Percentiles rank a stretch among this genome's conserved stretches.
Conservation (phyloP, 2,329 filamentous ascomycete species). For the Cladosporium oxysporum region DNA sequence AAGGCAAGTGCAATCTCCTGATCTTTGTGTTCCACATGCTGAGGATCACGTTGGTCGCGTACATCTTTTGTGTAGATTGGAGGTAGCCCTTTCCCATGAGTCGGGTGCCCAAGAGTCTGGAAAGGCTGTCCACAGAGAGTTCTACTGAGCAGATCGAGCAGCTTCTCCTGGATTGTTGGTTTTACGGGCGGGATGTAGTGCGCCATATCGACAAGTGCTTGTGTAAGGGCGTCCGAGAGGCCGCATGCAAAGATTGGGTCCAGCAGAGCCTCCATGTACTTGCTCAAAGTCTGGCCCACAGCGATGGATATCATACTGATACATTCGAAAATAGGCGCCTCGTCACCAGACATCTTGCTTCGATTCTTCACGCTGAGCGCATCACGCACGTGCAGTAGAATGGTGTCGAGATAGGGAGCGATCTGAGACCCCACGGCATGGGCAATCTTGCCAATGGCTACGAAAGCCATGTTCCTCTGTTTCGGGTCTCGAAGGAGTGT, state of each 20-base stretch:
- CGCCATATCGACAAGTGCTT: constrained; percentile 96
- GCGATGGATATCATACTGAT: constrained; percentile 95
- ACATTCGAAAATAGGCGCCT: constrained; percentile 88
- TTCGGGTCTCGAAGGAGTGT: constrained; percentile 93
- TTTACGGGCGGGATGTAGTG: constrained; percentile 97
- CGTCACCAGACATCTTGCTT: constrained; percentile 57
- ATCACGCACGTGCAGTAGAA: constrained; percentile 90
- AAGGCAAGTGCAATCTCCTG: constrained; percentile 89
- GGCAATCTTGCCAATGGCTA: constrained; percentile 93
- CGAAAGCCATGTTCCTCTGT: constrained; percentile 89
- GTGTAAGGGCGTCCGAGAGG: constrained; percentile 87
- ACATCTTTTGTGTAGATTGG: constrained; percentile 67
- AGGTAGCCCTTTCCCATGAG: constrained; percentile 77
- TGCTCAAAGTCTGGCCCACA: constrained; percentile 93
- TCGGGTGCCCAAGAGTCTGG: constrained; percentile 85
- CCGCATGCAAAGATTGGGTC: constrained; percentile 98
- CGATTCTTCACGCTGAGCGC: constrained; percentile 79
- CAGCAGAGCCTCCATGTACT: constrained; percentile 94
- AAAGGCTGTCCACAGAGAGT: constrained; percentile 92
- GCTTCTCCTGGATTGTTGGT: constrained; percentile 85
- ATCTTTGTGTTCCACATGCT: constrained; percentile 77
- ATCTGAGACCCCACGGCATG: constrained; percentile 96
- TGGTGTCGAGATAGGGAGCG: constrained; percentile 89
- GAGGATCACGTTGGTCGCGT: constrained; percentile 82
- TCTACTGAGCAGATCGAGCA: constrained; percentile 91